phyloP scores from a whole-genome alignment of 2,329 filamentous ascomycete species.

The Cladosporium austrohemisphaericum region DNA sequence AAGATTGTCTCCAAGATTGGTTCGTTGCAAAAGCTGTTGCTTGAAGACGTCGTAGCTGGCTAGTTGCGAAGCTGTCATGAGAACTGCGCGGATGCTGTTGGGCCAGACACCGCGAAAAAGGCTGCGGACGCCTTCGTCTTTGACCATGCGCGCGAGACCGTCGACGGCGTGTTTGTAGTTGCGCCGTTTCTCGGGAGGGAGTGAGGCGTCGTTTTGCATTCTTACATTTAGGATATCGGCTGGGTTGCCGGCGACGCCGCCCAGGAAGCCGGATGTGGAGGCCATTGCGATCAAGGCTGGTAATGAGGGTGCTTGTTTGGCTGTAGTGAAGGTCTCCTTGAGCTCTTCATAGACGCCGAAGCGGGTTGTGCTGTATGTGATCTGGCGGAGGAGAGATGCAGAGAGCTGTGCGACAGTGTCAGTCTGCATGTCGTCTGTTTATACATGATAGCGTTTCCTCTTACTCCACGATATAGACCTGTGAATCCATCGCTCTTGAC shows the following conservation, averaged over 20 bases:
- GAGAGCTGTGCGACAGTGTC: constrained; percentile 57
- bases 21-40: constrained; percentile 61
- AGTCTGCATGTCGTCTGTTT: background rate
- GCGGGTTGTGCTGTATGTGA: constrained; percentile 89
- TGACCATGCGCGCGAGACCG: constrained; percentile 80
- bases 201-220: constrained; percentile 89
- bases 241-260: constrained; percentile 86
- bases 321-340: constrained; percentile 64
- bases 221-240: constrained; percentile 96
- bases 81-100: constrained; percentile 74
- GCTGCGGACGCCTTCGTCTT: constrained; percentile 70
- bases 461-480: constrained; percentile 80
- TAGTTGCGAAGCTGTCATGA: constrained; percentile 82
- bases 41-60: constrained; percentile 85
- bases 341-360: constrained; percentile 96
- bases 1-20: constrained; percentile 64
- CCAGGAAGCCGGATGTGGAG: constrained; percentile 76
- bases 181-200: constrained; percentile 68
- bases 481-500: constrained; percentile 68
- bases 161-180: constrained; percentile 89
- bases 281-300: constrained; percentile 73
- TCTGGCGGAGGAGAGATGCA: constrained; percentile 85
- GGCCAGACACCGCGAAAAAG: constrained; percentile 84
- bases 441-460: background rate
- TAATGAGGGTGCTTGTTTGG: constrained; percentile 59